A percentile compares a stretch with the other conserved stretches of the same genome.
These are phyloP conservation scores for Claviceps quebecensis DNA, from an alignment of 2,329 filamentous ascomycete species.

Conservation along the genomic window DNA sequence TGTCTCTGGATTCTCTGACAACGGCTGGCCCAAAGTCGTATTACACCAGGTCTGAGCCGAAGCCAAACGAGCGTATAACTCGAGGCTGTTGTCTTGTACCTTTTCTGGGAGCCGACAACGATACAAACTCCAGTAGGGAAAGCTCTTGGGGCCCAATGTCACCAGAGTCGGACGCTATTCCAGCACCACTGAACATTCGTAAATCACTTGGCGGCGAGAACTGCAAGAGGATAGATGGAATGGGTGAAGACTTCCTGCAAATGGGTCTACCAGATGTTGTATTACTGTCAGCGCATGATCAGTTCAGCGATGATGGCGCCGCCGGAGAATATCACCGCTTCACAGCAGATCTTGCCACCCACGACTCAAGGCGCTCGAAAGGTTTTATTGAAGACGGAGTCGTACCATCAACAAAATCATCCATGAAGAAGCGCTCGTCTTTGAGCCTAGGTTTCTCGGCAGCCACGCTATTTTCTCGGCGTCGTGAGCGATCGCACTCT, in stretches of 20 bases:
- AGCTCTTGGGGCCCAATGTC: slow-evolving; percentile 12
- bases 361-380: slow-evolving; percentile 1
- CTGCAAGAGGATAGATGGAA: slow-evolving; percentile 3
- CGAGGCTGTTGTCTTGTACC: slow-evolving; percentile 7
- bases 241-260: not conserved
- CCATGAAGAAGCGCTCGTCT: slow-evolving; percentile 8
- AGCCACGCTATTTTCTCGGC: slow-evolving; percentile 15
- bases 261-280: slow-evolving; percentile 4
- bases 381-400: not conserved
- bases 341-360: slow-evolving; percentile 17
- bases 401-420: not conserved
- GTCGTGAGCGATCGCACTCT: slow-evolving; percentile 11
- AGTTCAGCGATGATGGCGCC: slow-evolving; percentile 18
- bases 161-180: slow-evolving; percentile 5
- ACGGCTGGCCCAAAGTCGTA: slow-evolving; percentile 4
- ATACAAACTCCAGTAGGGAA: slow-evolving; percentile 9
- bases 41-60: not conserved
- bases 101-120: slow-evolving; percentile 10
- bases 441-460: slow-evolving; percentile 14
- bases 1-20: not conserved
- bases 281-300: slow-evolving; percentile 9
- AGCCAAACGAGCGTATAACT: not conserved
- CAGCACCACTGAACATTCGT: slow-evolving; percentile 5
- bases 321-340: slow-evolving; percentile 23
- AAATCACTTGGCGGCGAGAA: slow-evolving; percentile 3